Conservation (phyloP, 805 yeast genomes). For the Suhomyces sp. region DNA sequence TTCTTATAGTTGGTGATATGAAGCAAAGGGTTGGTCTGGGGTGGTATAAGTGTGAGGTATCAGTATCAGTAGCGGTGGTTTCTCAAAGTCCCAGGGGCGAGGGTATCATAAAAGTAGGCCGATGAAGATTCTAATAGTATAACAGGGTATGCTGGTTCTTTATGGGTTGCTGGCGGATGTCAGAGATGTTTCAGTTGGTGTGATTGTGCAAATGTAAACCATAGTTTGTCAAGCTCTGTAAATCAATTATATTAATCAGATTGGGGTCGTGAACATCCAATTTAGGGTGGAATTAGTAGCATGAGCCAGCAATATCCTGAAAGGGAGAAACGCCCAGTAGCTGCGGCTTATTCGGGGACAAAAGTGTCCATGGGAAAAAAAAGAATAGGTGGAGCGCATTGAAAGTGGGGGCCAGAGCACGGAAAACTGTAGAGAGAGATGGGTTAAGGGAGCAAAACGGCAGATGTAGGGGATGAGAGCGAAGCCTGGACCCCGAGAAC, state of each 20-base stretch:
- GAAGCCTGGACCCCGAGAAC: background rate
- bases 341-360: background rate
- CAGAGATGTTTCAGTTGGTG: background rate
- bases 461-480: background rate
- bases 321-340: background rate
- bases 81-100: background rate
- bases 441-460: background rate
- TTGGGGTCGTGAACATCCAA: background rate
- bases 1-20: too few species aligned
- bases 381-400: background rate
- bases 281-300: background rate
- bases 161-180: background rate
- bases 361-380: background rate
- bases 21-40: too few species aligned
- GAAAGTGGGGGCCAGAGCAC: background rate
- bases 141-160: background rate
- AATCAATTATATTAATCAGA: background rate
- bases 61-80: background rate
- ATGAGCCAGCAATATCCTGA: background rate
- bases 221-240: background rate
- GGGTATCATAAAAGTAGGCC: background rate
- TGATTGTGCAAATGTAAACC: background rate
- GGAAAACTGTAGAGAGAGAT: background rate
- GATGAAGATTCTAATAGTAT: background rate
- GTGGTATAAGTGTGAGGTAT: too few species aligned